Percentiles rank a stretch among this genome's conserved stretches.
Evolutionary conservation across 202 grass and related monocot species (phyloP).

Genomic region (Saccharum hybrid): DNA sequence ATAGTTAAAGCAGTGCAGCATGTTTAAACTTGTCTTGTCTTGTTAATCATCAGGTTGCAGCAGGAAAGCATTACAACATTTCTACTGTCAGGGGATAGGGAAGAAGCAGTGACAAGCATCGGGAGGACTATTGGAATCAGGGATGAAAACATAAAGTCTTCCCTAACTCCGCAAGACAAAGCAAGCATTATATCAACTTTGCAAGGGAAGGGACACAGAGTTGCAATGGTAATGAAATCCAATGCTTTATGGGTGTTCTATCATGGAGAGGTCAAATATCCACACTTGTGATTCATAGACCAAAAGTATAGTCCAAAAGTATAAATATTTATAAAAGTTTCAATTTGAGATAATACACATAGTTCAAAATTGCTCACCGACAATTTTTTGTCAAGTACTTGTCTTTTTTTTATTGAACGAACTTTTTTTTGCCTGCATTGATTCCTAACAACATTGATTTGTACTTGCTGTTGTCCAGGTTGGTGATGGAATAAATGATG

Average conservation of each 20-base stretch:
- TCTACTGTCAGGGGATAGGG: conserved; percentile 86
- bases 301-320: neutral
- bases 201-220: conserved; percentile 64
- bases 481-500: conserved; percentile 96
- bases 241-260: conserved; percentile 3
- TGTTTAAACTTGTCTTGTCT: conserved; percentile 20
- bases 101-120: conserved; percentile 84
- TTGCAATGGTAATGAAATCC: conserved; percentile 80
- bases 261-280: neutral
- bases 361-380: conserved; percentile 3
- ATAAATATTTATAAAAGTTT: neutral
- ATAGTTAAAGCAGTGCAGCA: conserved; percentile 16
- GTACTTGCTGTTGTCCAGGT: conserved; percentile 59
- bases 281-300: neutral
- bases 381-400: neutral
- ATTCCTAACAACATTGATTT: neutral
- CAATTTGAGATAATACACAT: conserved; percentile 5
- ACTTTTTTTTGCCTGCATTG: neutral
- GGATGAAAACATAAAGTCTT: conserved; percentile 65
- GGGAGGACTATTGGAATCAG: conserved; percentile 73
- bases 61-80: conserved; percentile 63
- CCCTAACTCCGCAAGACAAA: conserved; percentile 80
- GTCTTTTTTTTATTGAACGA: neutral
- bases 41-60: conserved; percentile 62
- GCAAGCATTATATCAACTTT: conserved; percentile 81